phyloP scores from a whole-genome alignment of 164 flowering plant species.

The Nymphaea thermarum region DNA sequence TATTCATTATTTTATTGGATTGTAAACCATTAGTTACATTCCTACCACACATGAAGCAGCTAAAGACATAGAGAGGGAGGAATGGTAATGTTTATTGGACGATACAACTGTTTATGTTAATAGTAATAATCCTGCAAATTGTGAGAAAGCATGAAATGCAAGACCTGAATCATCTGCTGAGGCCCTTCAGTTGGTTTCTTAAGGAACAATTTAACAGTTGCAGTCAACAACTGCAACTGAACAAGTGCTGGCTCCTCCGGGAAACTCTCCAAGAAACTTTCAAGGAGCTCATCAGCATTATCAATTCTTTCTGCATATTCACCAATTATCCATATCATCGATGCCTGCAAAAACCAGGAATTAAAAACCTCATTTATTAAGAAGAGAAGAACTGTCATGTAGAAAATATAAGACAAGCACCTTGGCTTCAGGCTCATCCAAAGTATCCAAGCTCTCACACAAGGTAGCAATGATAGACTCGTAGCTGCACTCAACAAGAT shows the following conservation, averaged over 20 bases:
- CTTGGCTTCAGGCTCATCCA: constrained; percentile 94
- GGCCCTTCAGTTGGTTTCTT: constrained; percentile 99
- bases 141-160: background rate
- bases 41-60: no score
- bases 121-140: no score
- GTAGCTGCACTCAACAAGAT: constrained; percentile 37
- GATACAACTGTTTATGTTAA: no score
- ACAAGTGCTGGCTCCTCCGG: constrained; percentile 98
- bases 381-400: background rate
- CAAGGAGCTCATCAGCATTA: constrained; percentile 99
- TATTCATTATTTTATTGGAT: no score
- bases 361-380: background rate
- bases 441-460: constrained; percentile 95
- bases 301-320: constrained; percentile 99
- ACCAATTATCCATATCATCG: constrained; percentile 99
- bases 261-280: constrained; percentile 91
- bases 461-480: constrained; percentile 99
- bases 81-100: no score
- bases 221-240: constrained; percentile 91
- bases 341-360: constrained; percentile 44
- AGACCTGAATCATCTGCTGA: constrained; percentile 99
- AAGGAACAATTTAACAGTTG: constrained; percentile 89
- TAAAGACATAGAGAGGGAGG: no score
- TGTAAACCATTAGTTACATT: no score
- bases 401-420: background rate